Evolutionary conservation across 148 eudicot species (phyloP).

Genomic region (Selenicereus undatus): DNA sequence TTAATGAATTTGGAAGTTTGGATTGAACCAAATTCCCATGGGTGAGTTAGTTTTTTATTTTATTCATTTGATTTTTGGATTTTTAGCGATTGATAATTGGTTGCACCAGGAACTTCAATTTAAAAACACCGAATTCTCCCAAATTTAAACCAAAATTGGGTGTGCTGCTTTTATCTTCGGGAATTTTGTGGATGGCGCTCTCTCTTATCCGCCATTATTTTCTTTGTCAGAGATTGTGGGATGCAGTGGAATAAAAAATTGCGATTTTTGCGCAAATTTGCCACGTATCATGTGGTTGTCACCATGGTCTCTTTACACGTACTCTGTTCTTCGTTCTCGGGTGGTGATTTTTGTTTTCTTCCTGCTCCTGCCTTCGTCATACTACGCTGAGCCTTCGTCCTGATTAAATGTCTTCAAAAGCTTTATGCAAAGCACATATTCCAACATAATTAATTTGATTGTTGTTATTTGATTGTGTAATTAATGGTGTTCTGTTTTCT

Average conservation of each 20-base stretch:
- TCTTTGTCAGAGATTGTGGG: background rate
- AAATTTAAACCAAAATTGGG: no score
- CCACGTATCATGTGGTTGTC: slow-evolving; percentile 8
- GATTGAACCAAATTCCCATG: slow-evolving; percentile 9
- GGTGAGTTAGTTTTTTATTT: slow-evolving; percentile 12
- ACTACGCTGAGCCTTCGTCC: background rate
- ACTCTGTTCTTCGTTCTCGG: background rate
- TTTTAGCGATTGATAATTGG: background rate
- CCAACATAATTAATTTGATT: background rate
- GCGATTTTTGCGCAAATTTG: background rate
- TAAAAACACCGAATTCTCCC: background rate
- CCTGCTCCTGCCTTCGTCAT: background rate
- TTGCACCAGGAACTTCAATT: background rate
- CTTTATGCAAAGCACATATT: no score
- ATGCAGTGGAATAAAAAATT: background rate
- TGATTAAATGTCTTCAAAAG: no score
- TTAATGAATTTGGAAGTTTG: slow-evolving; percentile 14
- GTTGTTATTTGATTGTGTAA: background rate
- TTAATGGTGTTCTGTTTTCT: background rate
- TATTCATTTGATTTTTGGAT: background rate
- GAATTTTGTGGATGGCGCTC: background rate
- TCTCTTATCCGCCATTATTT: background rate
- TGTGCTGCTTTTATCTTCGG: background rate
- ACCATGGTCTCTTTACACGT: background rate
- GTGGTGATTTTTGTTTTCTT: background rate